phyloP scores from a whole-genome alignment of 306 rosid species.

The Ochetophila trinervis region DNA sequence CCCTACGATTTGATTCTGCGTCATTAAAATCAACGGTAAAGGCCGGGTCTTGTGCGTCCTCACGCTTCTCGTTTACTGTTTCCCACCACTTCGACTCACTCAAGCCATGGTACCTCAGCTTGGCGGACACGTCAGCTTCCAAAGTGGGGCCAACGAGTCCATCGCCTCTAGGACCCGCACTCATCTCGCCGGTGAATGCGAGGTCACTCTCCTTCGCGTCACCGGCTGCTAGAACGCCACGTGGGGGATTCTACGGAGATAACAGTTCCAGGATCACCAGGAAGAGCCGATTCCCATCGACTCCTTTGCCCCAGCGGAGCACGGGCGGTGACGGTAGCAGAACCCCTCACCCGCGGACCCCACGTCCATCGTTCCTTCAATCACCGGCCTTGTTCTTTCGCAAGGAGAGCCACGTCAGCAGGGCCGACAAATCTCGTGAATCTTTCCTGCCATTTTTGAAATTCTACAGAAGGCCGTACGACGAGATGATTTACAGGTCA shows the following conservation, averaged over 20 bases:
- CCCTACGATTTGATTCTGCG: constrained; percentile 74
- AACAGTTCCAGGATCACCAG: constrained; percentile 36
- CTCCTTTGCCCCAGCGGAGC: constrained; percentile 75
- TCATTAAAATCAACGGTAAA: constrained; percentile 56
- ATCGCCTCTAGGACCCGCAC: constrained; percentile 55
- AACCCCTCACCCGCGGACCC: constrained; percentile 47
- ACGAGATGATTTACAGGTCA: constrained; percentile 88
- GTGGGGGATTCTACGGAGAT: constrained; percentile 19
- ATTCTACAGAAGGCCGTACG: constrained; percentile 76
- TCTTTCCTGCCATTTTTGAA: constrained; percentile 70
- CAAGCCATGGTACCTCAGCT: constrained; percentile 92
- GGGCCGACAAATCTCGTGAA: constrained; percentile 56
- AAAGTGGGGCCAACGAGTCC: constrained; percentile 76
- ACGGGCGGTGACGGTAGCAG: constrained; percentile 14
- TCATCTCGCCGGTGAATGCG: constrained; percentile 83
- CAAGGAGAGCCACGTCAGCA: constrained; percentile 54
- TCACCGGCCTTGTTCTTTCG: constrained; percentile 88
- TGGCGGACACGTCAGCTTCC: constrained; percentile 77
- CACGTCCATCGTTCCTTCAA: constrained; percentile 72
- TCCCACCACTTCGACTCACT: constrained; percentile 80
- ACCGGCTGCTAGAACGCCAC: constrained; percentile 68
- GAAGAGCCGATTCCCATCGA: constrained; percentile 71
- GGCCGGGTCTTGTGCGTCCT: constrained; percentile 81
- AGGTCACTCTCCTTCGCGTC: constrained; percentile 94
- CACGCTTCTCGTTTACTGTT: constrained; percentile 95